Percentiles rank a stretch among this genome's conserved stretches.
Evolutionary conservation across 2,329 filamentous ascomycete genomes (phyloP).

Genomic region (Dactylella cylindrospora): DNA sequence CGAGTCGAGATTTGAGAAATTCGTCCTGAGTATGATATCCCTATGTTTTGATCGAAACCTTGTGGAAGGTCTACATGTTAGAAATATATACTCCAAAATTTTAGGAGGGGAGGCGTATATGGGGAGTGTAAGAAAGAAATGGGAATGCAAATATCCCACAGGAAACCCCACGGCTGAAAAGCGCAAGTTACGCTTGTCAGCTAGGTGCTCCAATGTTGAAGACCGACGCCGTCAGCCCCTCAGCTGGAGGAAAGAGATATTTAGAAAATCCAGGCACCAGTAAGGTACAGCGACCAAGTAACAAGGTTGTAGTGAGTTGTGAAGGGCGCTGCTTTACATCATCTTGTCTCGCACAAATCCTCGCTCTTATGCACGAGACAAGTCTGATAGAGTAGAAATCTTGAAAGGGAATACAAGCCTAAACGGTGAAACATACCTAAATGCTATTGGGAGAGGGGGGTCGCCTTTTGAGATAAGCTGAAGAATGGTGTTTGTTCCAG

Average conservation of each 20-base stretch:
- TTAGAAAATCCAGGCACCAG: too few relatives aligned
- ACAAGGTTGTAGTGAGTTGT: too few relatives aligned
- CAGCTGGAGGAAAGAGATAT: too few relatives aligned
- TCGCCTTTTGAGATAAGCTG: constrained; percentile 5
- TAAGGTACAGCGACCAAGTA: too few relatives aligned
- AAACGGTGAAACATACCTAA: constrained; percentile 44
- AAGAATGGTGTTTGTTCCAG: constrained; percentile 28
- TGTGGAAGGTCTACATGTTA: constrained; percentile 21
- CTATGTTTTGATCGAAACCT: constrained; percentile 32
- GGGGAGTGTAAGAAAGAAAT: constrained; percentile 1
- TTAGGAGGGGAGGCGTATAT: constrained; percentile 7
- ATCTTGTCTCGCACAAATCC: constrained; percentile 1
- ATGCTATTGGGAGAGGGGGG: constrained; percentile 11
- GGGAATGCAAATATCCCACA: too few relatives aligned
- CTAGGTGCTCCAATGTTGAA: too few relatives aligned
- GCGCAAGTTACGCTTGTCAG: too few relatives aligned
- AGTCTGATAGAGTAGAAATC: constrained; percentile 20
- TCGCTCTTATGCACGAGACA: constrained; percentile 3
- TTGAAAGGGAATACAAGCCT: constrained; percentile 33
- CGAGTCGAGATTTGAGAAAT: constrained; percentile 29
- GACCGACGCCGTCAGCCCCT: too few relatives aligned
- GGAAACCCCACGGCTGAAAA: too few relatives aligned
- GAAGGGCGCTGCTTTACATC: too few relatives aligned
- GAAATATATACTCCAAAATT: constrained; percentile 2
- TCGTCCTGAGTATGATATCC: constrained; percentile 18